A percentile compares a stretch with the other conserved stretches of the same genome.
Evolutionary conservation across 345 rosid species (phyloP).

Genomic region (Viola odorata): DNA sequence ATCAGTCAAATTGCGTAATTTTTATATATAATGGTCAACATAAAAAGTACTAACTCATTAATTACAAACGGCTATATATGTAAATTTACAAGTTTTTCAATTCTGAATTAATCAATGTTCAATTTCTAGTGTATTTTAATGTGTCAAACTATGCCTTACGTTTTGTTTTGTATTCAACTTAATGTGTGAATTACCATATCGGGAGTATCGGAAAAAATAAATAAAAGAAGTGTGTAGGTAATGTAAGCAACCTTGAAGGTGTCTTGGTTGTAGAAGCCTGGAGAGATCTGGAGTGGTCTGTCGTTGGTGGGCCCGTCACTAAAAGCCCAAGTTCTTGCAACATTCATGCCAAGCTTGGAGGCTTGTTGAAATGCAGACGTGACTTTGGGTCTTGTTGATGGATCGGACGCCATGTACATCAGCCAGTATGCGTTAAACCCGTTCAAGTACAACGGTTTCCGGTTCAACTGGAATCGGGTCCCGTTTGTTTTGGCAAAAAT

Average conservation of each 20-base stretch:
- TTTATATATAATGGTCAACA: too few relatives aligned
- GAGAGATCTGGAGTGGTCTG: conserved; percentile 59
- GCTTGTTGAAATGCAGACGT: conserved; percentile 46
- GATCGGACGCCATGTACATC: conserved; percentile 56
- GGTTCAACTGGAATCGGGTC: conserved; percentile 34
- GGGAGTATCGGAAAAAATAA: too few relatives aligned
- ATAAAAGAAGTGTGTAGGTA: background rate
- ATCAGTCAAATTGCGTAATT: too few relatives aligned
- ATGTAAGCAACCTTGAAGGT: conserved; percentile 42
- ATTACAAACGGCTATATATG: too few relatives aligned
- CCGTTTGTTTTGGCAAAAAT: conserved; percentile 39
- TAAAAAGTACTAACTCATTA: too few relatives aligned
- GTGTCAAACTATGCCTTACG: too few relatives aligned
- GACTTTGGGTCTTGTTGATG: conserved; percentile 48
- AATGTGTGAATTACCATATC: too few relatives aligned
- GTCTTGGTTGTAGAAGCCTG: conserved; percentile 57
- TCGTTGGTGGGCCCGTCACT: conserved; percentile 30
- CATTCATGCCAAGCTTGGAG: conserved; percentile 49
- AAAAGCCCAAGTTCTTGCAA: conserved; percentile 82
- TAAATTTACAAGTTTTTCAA: too few relatives aligned
- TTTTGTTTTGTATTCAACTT: too few relatives aligned
- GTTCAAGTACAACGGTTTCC: conserved; percentile 45
- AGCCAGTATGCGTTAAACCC: conserved; percentile 91
- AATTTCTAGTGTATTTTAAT: too few relatives aligned
- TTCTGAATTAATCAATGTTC: too few relatives aligned